These are phyloP conservation scores for Hydnum rufescens DNA, from an alignment of 768 basidiomycete species.

Conservation along the genomic window DNA sequence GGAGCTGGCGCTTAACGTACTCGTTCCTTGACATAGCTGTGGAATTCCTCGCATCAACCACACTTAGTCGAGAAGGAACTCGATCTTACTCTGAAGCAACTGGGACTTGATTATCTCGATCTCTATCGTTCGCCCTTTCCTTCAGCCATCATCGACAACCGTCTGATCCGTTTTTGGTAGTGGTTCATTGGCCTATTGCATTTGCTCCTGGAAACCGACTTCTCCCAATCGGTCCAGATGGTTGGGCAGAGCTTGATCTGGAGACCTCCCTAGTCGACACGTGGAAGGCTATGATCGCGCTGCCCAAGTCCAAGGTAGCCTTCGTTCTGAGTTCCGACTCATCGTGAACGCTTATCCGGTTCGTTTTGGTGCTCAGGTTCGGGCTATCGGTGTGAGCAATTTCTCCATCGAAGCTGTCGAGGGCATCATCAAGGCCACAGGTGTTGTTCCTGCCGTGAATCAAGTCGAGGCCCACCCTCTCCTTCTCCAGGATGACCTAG, in stretches of 20 bases:
- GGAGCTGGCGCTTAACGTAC: neutral
- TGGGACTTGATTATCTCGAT: slow-evolving; percentile 61
- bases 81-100: slow-evolving; percentile 51
- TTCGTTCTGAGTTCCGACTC: neutral
- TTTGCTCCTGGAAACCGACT: slow-evolving; percentile 37
- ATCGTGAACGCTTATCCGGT: neutral
- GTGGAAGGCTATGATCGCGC: slow-evolving; percentile 60
- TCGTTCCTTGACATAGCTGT: slow-evolving; percentile 27
- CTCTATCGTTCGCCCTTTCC: slow-evolving; percentile 38
- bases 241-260: slow-evolving; percentile 14
- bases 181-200: slow-evolving; percentile 64
- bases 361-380: slow-evolving; percentile 25
- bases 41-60: slow-evolving; percentile 57
- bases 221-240: slow-evolving; percentile 15
- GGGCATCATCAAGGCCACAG: slow-evolving; percentile 47
- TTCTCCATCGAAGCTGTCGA: slow-evolving; percentile 47
- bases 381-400: slow-evolving; percentile 66
- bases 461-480: slow-evolving; percentile 74
- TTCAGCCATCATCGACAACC: slow-evolving; percentile 1
- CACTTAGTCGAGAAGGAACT: slow-evolving; percentile 51
- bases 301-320: slow-evolving; percentile 32
- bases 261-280: slow-evolving; percentile 45
- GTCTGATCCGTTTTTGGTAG: slow-evolving; percentile 19
- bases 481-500: slow-evolving; percentile 53
- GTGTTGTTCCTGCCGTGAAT: slow-evolving; percentile 55